Base-by-base conservation (phyloP, 1,284 basidiomycete genomes). In the Heterobasidion occidentale region DNA sequence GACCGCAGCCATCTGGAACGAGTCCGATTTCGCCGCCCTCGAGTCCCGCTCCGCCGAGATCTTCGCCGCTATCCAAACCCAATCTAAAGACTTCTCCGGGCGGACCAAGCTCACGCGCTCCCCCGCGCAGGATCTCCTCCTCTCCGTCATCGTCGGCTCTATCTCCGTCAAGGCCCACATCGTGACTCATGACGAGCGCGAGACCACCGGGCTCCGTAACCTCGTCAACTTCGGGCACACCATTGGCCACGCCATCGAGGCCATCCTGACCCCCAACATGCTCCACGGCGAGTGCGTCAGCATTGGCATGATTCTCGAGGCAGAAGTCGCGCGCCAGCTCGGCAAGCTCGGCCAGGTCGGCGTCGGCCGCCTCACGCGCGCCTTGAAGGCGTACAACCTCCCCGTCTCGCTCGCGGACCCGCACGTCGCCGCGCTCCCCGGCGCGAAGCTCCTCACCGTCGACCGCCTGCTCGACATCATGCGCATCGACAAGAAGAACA, bases 401-500 rank as follows among this genome's bases (percentile, higher is more conserved):
- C 94, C 94, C 7, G 81, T 92, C 6, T 86, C 90, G 0, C 69
- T 96, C 50, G 71, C 79, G 6, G 92, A 97, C 65, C 81, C 92
- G 27, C 77, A 85, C 57, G 84, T 94, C 60, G 76, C 86, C 1
- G 81, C 77, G 46, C 77, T 93, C 2, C 87, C 90, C 3, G 80
- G 86, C 0, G 79, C 89, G 0, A 82, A 80, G 51, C 74, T 81
- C 54, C 82, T 98, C 58, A 86, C 86, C 14, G 86, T 94, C 53
- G 86, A 92, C 58, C 80, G 84, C 19, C 78, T 99, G 14, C 80
- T 99, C 49, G 94, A 98, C 71, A 91, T 98, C 68, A 90, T 90
- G 87, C 82, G 81, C 61, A 87, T 99, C 59, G 96, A 99, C 81
- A 99, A 99, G 80, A 99, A 99, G 81, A 99, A 99, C 70, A 88